Evolutionary conservation across 192 early-diverging fungal genomes (phyloP), one percentile per base, ranked within the genome.

Genomic region (Backusella tarrabulga): DNA sequence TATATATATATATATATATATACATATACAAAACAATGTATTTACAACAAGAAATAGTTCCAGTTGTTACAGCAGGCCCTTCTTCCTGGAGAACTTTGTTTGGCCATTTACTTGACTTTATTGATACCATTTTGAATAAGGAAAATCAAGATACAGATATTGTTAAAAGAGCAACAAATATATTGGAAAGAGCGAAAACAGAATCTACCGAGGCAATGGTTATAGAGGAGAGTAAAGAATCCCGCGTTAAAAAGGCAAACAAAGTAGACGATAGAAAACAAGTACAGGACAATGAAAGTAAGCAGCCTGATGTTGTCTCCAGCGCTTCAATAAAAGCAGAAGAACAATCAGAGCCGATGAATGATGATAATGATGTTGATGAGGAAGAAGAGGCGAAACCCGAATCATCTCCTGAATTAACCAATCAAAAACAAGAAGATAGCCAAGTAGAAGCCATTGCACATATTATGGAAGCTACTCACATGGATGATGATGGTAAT

Each of bases 111-210:
- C 15, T 46, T 46, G 38, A 21, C 9, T 67, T 66, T 63, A 44
- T 78, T 4, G 23, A 66, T 6, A 36, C 19, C 26, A 40, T 78
- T 32, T 42, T 78, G 7, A 40, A 72, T 32, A 26, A 52, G n/a
- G 50, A 42, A 52, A 29, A 19, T 21, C 40, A 46, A 19, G 77
- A 78, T 17, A 19, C 21, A n/a, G 77, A 78, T 73, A 78, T 60
- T 40, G 21, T 77, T 23, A 50, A 74, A 11, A 60, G 41, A 54
- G 40, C 54, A 5, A 40, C 66, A 17, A 67, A 60, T 44, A 67
- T 78, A 14, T 36, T 68, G n/a, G 38, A 70, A 26, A 70, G 76
- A 21, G 44, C 23, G 11, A 50, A 76, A 19, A n/a, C 32, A 69
- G 44, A 52, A 29, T 34, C 38, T 32, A 41, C 8, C 9, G 40